Evolutionary conservation across 1,284 basidiomycete genomes (phyloP).

Genomic region (Caloboletus firmus): DNA sequence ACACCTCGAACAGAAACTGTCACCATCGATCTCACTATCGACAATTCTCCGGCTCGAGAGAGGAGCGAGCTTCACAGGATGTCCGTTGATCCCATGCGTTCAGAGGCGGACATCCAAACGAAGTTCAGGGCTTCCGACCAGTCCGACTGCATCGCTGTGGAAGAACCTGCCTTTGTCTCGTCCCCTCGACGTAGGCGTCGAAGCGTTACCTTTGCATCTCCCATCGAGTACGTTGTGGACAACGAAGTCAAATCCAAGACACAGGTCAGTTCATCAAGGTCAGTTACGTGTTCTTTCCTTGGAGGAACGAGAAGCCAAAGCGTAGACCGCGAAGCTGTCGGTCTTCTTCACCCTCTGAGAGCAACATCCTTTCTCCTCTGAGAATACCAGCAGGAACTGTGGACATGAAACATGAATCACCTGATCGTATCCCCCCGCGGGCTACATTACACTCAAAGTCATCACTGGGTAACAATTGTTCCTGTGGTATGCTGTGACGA

Average conservation of each 20-base stretch:
- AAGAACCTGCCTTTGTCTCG: background rate
- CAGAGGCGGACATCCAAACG: background rate
- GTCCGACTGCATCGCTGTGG: background rate
- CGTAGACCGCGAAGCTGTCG: background rate
- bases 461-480: slow-evolving; percentile 8
- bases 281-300: background rate
- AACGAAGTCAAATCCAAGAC: slow-evolving; percentile 1
- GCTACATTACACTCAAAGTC: background rate
- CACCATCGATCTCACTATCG: slow-evolving; percentile 33
- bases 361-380: slow-evolving; percentile 19
- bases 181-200: slow-evolving; percentile 15
- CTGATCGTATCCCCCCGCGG: background rate
- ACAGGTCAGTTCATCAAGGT: slow-evolving; percentile 7
- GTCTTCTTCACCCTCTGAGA: slow-evolving; percentile 2
- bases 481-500: background rate
- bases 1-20: slow-evolving; percentile 10
- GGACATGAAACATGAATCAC: background rate
- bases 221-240: slow-evolving; percentile 19
- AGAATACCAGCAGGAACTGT: slow-evolving; percentile 7
- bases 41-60: slow-evolving; percentile 16
- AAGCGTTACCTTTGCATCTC: slow-evolving; percentile 35
- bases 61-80: background rate
- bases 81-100: background rate
- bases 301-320: background rate
- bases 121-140: background rate